A percentile compares a stretch with the other conserved stretches of the same genome.
Evolutionary conservation across 257 asterid genomes (phyloP).

Genomic region (Primulina eburnea): DNA sequence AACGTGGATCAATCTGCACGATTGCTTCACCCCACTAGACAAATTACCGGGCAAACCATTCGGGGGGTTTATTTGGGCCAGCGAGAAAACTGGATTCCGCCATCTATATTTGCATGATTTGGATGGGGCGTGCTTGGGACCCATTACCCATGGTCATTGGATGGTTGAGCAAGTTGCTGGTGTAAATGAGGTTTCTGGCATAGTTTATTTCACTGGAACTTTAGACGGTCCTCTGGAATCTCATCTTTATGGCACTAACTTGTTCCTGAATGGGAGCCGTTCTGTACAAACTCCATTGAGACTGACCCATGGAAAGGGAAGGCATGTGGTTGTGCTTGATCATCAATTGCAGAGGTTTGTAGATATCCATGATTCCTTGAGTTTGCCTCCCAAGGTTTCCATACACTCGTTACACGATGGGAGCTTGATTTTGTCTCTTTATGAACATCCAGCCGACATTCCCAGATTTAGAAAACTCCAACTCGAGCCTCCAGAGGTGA

Average conservation of each 20-base stretch:
- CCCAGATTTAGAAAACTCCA: constrained; percentile 51
- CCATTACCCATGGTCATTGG: constrained; percentile 92
- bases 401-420: constrained; percentile 70
- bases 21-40: constrained; percentile 80
- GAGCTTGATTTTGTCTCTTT: constrained; percentile 46
- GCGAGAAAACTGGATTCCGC: constrained; percentile 83
- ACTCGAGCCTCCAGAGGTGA: constrained; percentile 67
- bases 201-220: constrained; percentile 73
- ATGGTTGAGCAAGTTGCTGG: constrained; percentile 89
- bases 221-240: constrained; percentile 77
- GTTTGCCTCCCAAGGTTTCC: constrained; percentile 67
- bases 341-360: constrained; percentile 78
- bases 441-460: constrained; percentile 50
- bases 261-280: constrained; percentile 42
- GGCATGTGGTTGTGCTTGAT: constrained; percentile 77
- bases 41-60: constrained; percentile 46
- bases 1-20: constrained; percentile 87
- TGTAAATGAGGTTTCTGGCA: constrained; percentile 71
- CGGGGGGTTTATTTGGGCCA: constrained; percentile 87
- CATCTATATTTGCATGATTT: constrained; percentile 72
- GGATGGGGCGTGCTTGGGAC: constrained; percentile 70
- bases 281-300: constrained; percentile 47
- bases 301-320: constrained; percentile 79
- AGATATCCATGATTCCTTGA: constrained; percentile 71
- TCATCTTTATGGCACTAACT: constrained; percentile 64